Percentiles rank a stretch among this genome's conserved stretches.
Conservation (phyloP, 1,139 yeast species). For the Yamadazyma atlantica region DNA sequence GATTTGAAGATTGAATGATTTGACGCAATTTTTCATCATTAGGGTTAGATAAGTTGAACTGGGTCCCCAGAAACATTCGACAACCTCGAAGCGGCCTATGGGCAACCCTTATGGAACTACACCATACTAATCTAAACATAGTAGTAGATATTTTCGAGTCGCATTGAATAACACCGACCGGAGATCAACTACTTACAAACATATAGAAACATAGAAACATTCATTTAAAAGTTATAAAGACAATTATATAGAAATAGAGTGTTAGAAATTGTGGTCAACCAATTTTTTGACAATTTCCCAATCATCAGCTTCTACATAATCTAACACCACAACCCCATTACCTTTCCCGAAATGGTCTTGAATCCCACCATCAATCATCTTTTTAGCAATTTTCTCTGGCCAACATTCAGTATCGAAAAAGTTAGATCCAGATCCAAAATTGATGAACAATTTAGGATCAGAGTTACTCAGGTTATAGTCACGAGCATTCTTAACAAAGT, state of each 20-base stretch:
- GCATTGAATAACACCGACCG: too few species aligned
- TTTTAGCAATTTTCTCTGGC: conserved; percentile 68
- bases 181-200: too few species aligned
- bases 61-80: too few species aligned
- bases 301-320: conserved; percentile 61
- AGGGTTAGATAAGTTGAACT: background rate
- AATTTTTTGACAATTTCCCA: conserved; percentile 59
- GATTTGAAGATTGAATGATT: conserved; percentile 20
- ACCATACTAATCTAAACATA: too few species aligned
- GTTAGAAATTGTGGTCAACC: conserved; percentile 54
- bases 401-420: conserved; percentile 71
- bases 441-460: conserved; percentile 62
- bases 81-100: too few species aligned
- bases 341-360: conserved; percentile 53
- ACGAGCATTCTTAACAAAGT: conserved; percentile 54
- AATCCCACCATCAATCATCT: conserved; percentile 48
- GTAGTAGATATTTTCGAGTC: too few species aligned
- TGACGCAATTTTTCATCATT: conserved; percentile 12
- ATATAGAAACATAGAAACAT: too few species aligned
- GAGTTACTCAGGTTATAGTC: conserved; percentile 46
- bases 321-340: conserved; percentile 62
- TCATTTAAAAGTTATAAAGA: background rate
- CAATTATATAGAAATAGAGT: too few species aligned
- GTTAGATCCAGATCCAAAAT: conserved; percentile 75
- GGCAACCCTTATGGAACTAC: too few species aligned